These are phyloP conservation scores for Wallacemonas sp. DNA, from an alignment of 208 protist genomes.

Conservation along the genomic window DNA sequence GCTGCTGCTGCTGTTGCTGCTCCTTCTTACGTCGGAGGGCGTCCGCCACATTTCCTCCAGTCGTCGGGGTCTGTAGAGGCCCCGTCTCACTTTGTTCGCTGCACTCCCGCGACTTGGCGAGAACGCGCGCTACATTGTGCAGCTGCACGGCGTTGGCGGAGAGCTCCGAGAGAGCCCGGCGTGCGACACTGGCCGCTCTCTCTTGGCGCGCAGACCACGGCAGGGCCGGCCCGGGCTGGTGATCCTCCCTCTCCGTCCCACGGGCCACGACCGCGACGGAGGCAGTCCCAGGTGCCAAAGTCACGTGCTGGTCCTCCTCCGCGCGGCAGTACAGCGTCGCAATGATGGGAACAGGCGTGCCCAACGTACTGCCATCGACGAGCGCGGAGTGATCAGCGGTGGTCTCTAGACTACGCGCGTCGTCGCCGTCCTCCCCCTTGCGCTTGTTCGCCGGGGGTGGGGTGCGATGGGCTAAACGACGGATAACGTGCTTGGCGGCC, in stretches of 20 bases:
- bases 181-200: background rate
- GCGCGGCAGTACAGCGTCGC: conserved; percentile 3
- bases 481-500: conserved; percentile 20
- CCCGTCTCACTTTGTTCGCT: no score
- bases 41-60: no score
- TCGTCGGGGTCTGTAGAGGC: no score
- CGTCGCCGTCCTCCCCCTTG: conserved; percentile 7
- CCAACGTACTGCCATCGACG: background rate
- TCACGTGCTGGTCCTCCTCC: no score
- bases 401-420: background rate
- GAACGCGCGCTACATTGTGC: background rate
- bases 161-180: conserved; percentile 7
- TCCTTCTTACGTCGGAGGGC: no score
- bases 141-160: conserved; percentile 7
- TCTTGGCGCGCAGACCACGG: conserved; percentile 3
- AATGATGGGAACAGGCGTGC: conserved; percentile 16
- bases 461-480: conserved; percentile 13
- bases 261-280: no score
- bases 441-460: background rate
- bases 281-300: no score
- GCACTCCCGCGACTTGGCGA: conserved; percentile 6
- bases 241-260: no score
- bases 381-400: background rate
- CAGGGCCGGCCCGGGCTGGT: background rate
- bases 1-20: no score